Conservation (phyloP, 2,329 filamentous ascomycete species). For the Aspergillus sp. region DNA sequence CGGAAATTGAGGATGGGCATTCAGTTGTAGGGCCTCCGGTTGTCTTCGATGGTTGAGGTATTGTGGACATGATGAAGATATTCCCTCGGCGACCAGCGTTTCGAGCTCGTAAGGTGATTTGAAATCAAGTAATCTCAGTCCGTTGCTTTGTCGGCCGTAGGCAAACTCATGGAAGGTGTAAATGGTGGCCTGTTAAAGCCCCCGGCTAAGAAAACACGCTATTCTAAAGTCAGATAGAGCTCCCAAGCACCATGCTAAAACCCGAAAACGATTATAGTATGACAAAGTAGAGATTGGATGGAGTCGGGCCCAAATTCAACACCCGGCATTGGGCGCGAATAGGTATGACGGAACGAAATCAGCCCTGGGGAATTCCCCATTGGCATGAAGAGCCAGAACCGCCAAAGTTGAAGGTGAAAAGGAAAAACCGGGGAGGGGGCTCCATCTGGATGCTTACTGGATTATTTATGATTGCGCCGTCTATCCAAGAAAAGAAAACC, state of each 20-base stretch:
- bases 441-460: not conserved
- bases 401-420: not conserved
- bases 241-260: not conserved
- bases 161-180: not conserved
- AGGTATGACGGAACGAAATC: not conserved
- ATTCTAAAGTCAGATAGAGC: not conserved
- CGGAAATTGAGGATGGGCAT: conserved; percentile 71
- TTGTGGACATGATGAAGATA: conserved; percentile 32
- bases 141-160: not conserved
- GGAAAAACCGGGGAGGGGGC: not conserved
- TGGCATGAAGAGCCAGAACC: too few relatives aligned
- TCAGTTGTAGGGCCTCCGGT: conserved; percentile 67
- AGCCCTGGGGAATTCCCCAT: too few relatives aligned
- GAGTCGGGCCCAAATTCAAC: not conserved
- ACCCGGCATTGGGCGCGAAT: not conserved
- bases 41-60: conserved; percentile 64
- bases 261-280: not conserved
- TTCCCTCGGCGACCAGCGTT: not conserved
- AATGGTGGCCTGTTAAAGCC: not conserved
- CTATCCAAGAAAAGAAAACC: not conserved
- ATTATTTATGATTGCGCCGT: not conserved
- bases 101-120: not conserved
- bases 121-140: not conserved
- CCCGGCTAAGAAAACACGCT: not conserved
- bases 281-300: not conserved